A percentile compares a stretch with the other conserved stretches of the same genome.
phyloP scores from a whole-genome alignment of 1,284 basidiomycete genomes.

The Ustilago sp. region DNA sequence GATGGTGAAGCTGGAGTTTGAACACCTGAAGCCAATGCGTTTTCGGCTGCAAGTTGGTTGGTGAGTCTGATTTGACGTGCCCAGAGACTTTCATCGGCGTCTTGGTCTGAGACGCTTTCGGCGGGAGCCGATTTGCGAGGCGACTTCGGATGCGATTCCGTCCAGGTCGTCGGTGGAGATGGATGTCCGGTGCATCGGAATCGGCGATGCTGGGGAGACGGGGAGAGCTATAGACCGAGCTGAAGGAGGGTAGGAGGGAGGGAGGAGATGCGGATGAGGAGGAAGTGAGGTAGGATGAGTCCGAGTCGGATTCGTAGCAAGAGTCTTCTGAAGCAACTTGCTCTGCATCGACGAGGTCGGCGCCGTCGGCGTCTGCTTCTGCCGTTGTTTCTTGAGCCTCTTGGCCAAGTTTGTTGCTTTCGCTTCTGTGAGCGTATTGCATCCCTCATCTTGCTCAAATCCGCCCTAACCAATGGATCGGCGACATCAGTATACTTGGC shows the following conservation, averaged over 20 bases:
- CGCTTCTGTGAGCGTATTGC: constrained; percentile 25
- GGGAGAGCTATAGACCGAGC: constrained; percentile 40
- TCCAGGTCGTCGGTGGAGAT: constrained; percentile 15
- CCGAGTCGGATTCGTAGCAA: constrained; percentile 30
- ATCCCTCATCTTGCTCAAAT: constrained; percentile 29
- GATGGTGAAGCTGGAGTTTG: constrained; percentile 20
- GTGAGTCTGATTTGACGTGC: constrained; percentile 37
- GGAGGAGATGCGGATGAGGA: constrained; percentile 37
- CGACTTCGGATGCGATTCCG: constrained; percentile 15
- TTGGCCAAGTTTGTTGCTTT: neutral
- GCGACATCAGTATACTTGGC: constrained; percentile 21
- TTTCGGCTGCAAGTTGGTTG: constrained; percentile 14
- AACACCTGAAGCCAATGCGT: constrained; percentile 8
- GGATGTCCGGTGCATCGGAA: constrained; percentile 4
- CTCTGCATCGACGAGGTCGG: neutral
- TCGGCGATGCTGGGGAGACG: constrained; percentile 18
- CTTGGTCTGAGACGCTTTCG: constrained; percentile 23
- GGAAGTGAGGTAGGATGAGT: constrained; percentile 1
- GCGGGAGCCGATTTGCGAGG: constrained; percentile 17
- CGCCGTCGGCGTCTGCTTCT: neutral
- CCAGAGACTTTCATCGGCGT: constrained; percentile 42
- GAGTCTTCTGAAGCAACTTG: constrained; percentile 1
- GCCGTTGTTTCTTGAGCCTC: neutral
- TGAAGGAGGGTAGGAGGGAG: constrained; percentile 50
- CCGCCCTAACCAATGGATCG: constrained; percentile 34